Percentiles rank a stretch among this genome's conserved stretches.
These are phyloP conservation scores for Lycium barbarum DNA, from an alignment of 257 asterid genomes.

Conservation along the genomic window DNA sequence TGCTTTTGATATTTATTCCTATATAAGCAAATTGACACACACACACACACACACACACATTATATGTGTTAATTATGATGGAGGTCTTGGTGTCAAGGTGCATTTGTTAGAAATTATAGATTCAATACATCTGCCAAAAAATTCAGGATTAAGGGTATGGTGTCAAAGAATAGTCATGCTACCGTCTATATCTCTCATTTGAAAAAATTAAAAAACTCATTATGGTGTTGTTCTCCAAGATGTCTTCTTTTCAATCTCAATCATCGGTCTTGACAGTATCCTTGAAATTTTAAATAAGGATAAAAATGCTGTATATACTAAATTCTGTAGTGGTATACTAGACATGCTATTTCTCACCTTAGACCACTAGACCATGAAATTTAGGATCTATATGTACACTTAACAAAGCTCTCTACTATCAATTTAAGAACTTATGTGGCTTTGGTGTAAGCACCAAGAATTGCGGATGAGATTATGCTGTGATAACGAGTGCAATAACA, in stretches of 20 bases:
- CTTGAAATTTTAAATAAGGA: neutral
- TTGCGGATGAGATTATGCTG: neutral
- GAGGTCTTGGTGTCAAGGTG: conserved; percentile 2
- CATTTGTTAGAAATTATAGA: neutral
- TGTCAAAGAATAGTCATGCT: neutral
- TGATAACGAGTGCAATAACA: neutral
- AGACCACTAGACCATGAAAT: neutral
- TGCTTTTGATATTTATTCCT: neutral
- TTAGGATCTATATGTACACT: neutral
- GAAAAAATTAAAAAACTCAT: neutral
- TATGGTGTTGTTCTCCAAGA: conserved; percentile 4
- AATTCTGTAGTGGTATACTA: neutral
- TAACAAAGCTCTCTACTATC: neutral
- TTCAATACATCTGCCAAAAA: neutral
- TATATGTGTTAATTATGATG: neutral
- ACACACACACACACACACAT: neutral
- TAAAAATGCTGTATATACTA: neutral
- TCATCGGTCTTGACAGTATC: neutral
- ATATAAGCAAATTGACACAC: neutral
- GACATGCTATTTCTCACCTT: neutral
- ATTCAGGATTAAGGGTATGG: neutral
- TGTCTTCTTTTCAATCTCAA: neutral
- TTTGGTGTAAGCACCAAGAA: neutral
- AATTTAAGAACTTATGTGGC: neutral
- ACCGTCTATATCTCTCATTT: neutral